Conservation (phyloP, 805 yeast genomes). For the Suhomyces emberorum region DNA sequence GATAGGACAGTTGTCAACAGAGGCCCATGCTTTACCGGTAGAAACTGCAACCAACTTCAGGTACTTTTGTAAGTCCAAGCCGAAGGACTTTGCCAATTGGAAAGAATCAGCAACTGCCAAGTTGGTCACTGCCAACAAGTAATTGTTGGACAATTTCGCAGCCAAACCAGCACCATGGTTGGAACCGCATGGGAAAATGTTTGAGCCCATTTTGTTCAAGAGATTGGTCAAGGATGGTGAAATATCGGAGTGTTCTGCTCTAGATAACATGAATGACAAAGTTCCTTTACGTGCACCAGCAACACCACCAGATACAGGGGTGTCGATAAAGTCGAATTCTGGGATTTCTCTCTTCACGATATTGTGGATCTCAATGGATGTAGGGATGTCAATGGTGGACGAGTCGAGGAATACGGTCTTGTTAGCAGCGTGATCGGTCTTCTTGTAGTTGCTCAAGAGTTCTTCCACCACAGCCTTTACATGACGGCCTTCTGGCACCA, state of each 20-base stretch:
- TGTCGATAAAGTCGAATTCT: constrained; percentile 45
- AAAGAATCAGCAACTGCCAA: constrained; percentile 55
- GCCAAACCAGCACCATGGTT: constrained; percentile 51
- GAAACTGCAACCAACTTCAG: constrained; percentile 50
- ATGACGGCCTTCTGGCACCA: constrained; percentile 55
- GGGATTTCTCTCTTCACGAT: constrained; percentile 31
- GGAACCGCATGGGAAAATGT: constrained; percentile 47
- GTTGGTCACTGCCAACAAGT: constrained; percentile 50
- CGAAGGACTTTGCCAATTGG: constrained; percentile 48
- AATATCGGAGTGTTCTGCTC: constrained; percentile 25
- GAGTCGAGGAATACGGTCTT: constrained; percentile 43
- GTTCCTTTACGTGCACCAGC: constrained; percentile 52
- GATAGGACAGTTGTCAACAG: constrained; percentile 53
- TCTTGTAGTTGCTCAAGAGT: constrained; percentile 32
- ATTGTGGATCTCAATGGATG: constrained; percentile 40
- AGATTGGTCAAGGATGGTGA: constrained; percentile 28
- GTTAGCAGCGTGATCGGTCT: constrained; percentile 7
- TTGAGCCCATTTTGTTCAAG: constrained; percentile 44
- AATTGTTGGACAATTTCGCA: constrained; percentile 53
- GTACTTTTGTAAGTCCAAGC: constrained; percentile 44
- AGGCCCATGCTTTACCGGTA: constrained; percentile 54
- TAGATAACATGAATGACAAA: constrained; percentile 51
- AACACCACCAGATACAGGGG: constrained; percentile 57
- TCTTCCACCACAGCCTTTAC: constrained; percentile 41
- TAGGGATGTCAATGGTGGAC: constrained; percentile 50